These are phyloP conservation scores for Sporothrix globosa DNA, from an alignment of 2,329 filamentous ascomycete species.

Conservation along the genomic window DNA sequence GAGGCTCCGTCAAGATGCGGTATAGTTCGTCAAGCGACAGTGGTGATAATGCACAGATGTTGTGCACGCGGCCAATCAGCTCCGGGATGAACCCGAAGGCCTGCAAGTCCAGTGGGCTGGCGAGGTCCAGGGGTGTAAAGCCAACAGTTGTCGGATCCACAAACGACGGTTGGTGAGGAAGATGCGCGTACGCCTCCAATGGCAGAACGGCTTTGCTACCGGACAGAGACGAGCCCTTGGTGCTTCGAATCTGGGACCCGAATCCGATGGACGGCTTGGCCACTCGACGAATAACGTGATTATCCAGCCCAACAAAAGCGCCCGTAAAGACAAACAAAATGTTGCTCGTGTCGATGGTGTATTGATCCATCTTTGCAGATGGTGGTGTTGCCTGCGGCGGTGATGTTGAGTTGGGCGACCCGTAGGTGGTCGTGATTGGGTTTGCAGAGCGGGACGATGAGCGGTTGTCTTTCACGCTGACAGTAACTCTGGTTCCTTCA, in stretches of 20 bases:
- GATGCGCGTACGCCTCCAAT: constrained; percentile 60
- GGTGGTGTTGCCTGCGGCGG: constrained; percentile 53
- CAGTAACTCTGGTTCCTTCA: constrained; percentile 89
- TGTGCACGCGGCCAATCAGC: constrained; percentile 91
- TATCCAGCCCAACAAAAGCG: constrained; percentile 90
- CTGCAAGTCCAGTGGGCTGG: constrained; percentile 76
- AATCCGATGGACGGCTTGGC: constrained; percentile 87
- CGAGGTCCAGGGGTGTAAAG: constrained; percentile 68
- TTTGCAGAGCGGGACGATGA: constrained; percentile 54
- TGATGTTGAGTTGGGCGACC: constrained; percentile 49
- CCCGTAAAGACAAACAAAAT: constrained; percentile 97
- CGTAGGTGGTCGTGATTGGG: constrained; percentile 59
- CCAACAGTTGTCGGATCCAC: constrained; percentile 42
- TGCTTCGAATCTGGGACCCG: constrained; percentile 74
- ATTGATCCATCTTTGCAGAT: constrained; percentile 61
- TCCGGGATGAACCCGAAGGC: constrained; percentile 91
- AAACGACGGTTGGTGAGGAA: constrained; percentile 56
- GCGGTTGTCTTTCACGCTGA: constrained; percentile 81
- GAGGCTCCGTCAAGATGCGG: constrained; percentile 88
- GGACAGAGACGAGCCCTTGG: constrained; percentile 51
- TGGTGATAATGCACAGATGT: constrained; percentile 81
- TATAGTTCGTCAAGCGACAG: constrained; percentile 70
- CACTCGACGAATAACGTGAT: constrained; percentile 82
- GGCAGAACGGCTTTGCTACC: constrained; percentile 64
- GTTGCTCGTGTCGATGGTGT: constrained; percentile 86